Percentiles rank a stretch among this genome's conserved stretches.
These are phyloP conservation scores for Mycena chlorophos DNA, from an alignment of 768 basidiomycete species.

Conservation along the genomic window DNA sequence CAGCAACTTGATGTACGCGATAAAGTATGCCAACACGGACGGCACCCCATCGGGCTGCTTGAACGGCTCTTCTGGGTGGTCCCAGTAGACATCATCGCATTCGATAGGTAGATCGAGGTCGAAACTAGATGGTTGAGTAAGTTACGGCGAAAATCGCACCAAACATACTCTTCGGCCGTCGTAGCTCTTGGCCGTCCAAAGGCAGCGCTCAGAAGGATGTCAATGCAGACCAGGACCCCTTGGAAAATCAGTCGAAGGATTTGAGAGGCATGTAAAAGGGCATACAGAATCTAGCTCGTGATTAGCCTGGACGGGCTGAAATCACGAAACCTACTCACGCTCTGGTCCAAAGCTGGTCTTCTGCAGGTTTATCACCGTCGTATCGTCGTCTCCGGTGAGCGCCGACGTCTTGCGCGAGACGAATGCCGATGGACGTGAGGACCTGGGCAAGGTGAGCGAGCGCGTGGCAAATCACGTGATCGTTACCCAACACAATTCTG, in stretches of 20 bases:
- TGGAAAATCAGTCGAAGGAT: not conserved
- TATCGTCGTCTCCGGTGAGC: constrained; percentile 18
- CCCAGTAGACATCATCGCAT: constrained; percentile 50
- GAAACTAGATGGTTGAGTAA: constrained; percentile 29
- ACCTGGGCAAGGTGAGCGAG: no score
- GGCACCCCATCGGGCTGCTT: constrained; percentile 47
- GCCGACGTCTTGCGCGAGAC: constrained; percentile 20
- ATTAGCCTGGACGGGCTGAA: not conserved
- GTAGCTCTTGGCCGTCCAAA: constrained; percentile 25
- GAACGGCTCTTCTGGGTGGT: constrained; percentile 43
- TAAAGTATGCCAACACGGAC: constrained; percentile 34
- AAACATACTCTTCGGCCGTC: constrained; percentile 42
- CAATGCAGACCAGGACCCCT: constrained; percentile 20
- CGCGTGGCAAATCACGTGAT: not conserved
- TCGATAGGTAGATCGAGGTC: constrained; percentile 45
- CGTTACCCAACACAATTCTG: constrained; percentile 34
- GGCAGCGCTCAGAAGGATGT: constrained; percentile 19
- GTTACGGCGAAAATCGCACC: not conserved
- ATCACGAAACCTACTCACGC: constrained; percentile 1
- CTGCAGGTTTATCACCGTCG: constrained; percentile 17
- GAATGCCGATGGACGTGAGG: constrained; percentile 17
- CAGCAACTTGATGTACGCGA: constrained; percentile 40
- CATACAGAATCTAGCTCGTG: not conserved
- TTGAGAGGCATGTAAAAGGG: not conserved
- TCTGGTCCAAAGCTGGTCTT: constrained; percentile 20